These are phyloP conservation scores for Lentinula raphanica DNA, from an alignment of 768 basidiomycete genomes.

Conservation along the genomic window DNA sequence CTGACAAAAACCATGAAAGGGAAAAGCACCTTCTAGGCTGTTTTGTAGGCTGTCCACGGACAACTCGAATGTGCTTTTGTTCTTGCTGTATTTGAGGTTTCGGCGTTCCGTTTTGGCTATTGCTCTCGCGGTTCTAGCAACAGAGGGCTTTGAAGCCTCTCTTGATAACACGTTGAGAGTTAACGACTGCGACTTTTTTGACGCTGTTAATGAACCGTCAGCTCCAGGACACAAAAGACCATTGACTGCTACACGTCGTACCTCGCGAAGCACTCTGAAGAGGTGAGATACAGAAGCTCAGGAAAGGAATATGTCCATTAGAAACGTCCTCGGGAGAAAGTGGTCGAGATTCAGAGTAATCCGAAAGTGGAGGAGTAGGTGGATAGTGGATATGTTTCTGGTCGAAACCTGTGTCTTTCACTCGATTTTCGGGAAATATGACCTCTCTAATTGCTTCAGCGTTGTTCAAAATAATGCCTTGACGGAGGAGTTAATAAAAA, in stretches of 20 bases:
- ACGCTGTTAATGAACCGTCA: constrained; percentile 6
- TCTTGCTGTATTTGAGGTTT: constrained; percentile 14
- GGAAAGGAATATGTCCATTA: constrained; percentile 14
- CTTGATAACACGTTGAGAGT: constrained; percentile 55
- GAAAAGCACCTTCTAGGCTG: constrained; percentile 53
- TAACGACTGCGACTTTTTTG: constrained; percentile 14
- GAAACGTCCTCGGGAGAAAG: constrained; percentile 42
- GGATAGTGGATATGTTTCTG: constrained; percentile 53
- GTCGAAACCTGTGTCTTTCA: constrained; percentile 17
- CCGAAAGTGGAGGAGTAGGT: constrained; percentile 73
- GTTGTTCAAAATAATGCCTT: constrained; percentile 11
- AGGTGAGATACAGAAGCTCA: constrained; percentile 17
- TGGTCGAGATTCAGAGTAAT: constrained; percentile 60
- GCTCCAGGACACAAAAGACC: background rate
- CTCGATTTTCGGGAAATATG: constrained; percentile 8
- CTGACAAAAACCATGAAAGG: background rate
- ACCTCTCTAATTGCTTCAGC: constrained; percentile 33
- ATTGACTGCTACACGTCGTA: background rate
- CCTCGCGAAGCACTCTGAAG: background rate
- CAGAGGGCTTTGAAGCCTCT: constrained; percentile 57
- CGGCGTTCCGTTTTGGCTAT: constrained; percentile 32
- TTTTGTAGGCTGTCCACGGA: constrained; percentile 41
- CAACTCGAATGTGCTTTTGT: constrained; percentile 24
- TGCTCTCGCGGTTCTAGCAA: constrained; percentile 49
- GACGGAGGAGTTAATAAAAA: background rate